Conservation (phyloP, 805 yeast species). For the Candida fluviatilis region DNA sequence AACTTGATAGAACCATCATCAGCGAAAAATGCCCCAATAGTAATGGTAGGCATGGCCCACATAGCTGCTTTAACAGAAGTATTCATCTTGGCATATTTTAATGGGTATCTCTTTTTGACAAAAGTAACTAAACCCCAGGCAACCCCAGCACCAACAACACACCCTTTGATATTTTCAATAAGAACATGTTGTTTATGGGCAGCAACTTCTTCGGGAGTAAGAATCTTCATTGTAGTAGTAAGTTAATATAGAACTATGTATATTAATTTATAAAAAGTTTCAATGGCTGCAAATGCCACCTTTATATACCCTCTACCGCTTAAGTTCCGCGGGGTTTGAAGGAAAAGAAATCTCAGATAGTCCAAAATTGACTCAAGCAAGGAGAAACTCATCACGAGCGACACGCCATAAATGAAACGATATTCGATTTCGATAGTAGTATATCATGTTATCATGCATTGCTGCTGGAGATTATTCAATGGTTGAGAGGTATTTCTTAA, state of each 20-base stretch:
- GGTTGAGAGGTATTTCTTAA: no score
- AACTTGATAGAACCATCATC: conserved; percentile 68
- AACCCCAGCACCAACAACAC: conserved; percentile 50
- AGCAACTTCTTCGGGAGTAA: conserved; percentile 59
- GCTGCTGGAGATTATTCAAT: no score
- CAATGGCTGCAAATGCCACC: neutral
- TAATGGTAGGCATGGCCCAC: conserved; percentile 64
- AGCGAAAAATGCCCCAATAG: conserved; percentile 58
- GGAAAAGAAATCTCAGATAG: neutral
- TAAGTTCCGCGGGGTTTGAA: conserved; percentile 3
- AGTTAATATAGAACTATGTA: no score
- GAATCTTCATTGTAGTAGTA: conserved; percentile 66
- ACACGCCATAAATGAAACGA: no score
- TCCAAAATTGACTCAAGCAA: conserved; percentile 1
- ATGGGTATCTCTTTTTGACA: conserved; percentile 33
- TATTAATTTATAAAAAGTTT: no score
- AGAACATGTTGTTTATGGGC: conserved; percentile 60
- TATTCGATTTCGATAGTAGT: no score
- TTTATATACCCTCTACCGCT: neutral
- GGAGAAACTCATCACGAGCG: no score
- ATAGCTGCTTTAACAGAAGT: conserved; percentile 53
- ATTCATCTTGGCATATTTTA: conserved; percentile 38
- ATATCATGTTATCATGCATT: no score
- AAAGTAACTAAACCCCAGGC: conserved; percentile 52
- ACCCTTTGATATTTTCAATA: conserved; percentile 61